Evolutionary conservation across 2,329 filamentous ascomycete species (phyloP), one percentile per base, ranked within the genome.

Genomic region (Eutypella sp.): DNA sequence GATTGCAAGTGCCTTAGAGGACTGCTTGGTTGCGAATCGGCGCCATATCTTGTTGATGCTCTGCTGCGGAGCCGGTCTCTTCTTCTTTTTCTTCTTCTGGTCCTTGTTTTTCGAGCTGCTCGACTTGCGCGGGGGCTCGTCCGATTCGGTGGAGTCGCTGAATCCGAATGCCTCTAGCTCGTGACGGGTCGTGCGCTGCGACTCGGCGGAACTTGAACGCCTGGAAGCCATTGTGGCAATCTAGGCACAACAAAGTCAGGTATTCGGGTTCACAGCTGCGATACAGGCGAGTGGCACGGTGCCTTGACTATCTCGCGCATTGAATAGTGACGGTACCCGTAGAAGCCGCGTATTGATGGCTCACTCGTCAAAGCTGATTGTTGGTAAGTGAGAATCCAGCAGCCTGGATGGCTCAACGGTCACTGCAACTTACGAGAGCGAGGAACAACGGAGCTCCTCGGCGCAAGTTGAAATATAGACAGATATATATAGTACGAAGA

Each of bases 31-130:
- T n/a, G 70, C 67, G 55, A 83, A 82, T 20, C 70, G 73, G 58
- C 75, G 75, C 84, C 84, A 87, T 50, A 84, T 81, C 47, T 76
- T 75, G 60, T 86, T 81, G 61, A 87, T 84, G 48, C 74, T 75
- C 57, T 81, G 74, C 60, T 87, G 84, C 1, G 84, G 83, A 2
- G 76, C 71, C 13, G 78, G 70, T 51, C 76, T 73, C 57, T 74
- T 71, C 67, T 76, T 78, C 60, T 78, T 78, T 56, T 74, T 75
- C 62, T 79, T 80, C 58, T 79, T 78, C 56, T 79, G 72, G 23
- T 70, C 65, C 39, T 66, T 57, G 39, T 20, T 55, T 41, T 52
- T 66, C 41, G 48, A 50, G 3, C 48, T 64, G 19, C 44, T 66
- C 31, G 58, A 55, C 40, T 66, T 59, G 5, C 67, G 67, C 18